A percentile compares a stretch with the other conserved stretches of the same genome.
Evolutionary conservation across 345 rosid genomes (phyloP).

Genomic region (Bretschneidera sinensis): DNA sequence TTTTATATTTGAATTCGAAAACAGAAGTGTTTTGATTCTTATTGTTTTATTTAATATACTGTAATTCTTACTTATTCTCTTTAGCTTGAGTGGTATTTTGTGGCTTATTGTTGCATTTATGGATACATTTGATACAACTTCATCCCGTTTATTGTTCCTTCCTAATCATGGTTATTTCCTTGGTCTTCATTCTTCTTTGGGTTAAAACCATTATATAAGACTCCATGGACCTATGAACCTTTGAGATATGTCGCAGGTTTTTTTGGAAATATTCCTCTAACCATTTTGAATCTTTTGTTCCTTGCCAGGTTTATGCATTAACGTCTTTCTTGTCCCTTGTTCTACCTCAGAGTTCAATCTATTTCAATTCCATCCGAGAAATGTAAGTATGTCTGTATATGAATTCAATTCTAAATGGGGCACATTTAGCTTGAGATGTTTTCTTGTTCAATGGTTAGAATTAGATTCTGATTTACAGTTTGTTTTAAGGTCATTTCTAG

Average conservation of each 20-base stretch:
- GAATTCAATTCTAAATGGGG: background rate
- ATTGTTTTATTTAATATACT: too few species aligned
- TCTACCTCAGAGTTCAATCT: slow-evolving; percentile 67
- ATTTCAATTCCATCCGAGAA: slow-evolving; percentile 92
- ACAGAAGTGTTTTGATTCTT: background rate
- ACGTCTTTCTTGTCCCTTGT: slow-evolving; percentile 90
- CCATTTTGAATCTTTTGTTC: background rate
- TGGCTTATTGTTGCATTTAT: too few species aligned
- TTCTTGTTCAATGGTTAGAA: background rate
- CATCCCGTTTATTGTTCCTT: too few species aligned
- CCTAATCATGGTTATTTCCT: too few species aligned
- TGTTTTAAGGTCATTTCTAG: background rate
- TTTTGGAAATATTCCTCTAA: background rate
- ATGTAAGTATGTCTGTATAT: slow-evolving; percentile 57
- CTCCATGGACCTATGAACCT: too few species aligned
- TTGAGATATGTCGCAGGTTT: background rate
- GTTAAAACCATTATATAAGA: too few species aligned
- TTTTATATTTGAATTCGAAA: background rate
- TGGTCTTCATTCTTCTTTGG: too few species aligned
- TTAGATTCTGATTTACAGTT: background rate
- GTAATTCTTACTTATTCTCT: background rate
- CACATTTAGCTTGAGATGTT: background rate
- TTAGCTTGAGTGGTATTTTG: background rate
- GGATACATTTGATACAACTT: too few species aligned
- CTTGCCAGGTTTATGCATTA: slow-evolving; percentile 76